These are phyloP conservation scores for Lachancea sp. DNA, from an alignment of 805 yeast genomes.

Conservation along the genomic window DNA sequence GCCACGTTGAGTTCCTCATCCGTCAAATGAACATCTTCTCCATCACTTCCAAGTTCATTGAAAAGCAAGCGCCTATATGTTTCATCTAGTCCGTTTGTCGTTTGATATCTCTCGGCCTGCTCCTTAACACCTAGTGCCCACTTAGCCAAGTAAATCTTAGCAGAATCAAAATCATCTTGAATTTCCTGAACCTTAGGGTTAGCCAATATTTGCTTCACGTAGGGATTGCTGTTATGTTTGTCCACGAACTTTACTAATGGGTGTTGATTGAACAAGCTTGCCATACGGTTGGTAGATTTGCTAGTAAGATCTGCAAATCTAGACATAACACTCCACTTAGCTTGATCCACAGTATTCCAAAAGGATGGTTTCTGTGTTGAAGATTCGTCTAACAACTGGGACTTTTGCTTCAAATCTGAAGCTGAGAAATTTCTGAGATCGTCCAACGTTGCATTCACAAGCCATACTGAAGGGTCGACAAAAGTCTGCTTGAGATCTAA, in stretches of 20 bases:
- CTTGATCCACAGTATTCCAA: slow-evolving; percentile 32
- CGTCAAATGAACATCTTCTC: slow-evolving; percentile 26
- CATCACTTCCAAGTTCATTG: slow-evolving; percentile 54
- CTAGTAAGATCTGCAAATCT: slow-evolving; percentile 74
- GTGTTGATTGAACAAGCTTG: slow-evolving; percentile 22
- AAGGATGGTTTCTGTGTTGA: slow-evolving; percentile 7
- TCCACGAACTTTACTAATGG: slow-evolving; percentile 33
- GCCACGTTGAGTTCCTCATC: slow-evolving; percentile 42
- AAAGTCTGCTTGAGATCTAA: slow-evolving; percentile 63
- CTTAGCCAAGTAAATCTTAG: slow-evolving; percentile 84
- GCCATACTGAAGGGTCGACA: slow-evolving; percentile 62
- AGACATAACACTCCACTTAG: slow-evolving; percentile 84
- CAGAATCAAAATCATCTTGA: slow-evolving; percentile 86
- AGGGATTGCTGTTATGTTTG: slow-evolving; percentile 37
- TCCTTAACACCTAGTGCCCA: slow-evolving; percentile 95
- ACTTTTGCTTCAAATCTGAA: slow-evolving; percentile 6
- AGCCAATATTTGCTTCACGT: slow-evolving; percentile 47
- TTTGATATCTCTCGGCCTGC: slow-evolving; percentile 61
- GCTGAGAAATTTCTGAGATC: slow-evolving; percentile 36
- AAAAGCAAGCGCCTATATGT: slow-evolving; percentile 49
- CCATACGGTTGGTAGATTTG: slow-evolving; percentile 24
- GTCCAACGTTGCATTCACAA: slow-evolving; percentile 68
- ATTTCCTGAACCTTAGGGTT: slow-evolving; percentile 76
- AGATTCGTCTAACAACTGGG: background rate
- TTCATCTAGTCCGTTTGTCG: slow-evolving; percentile 48